phyloP scores from a whole-genome alignment of 192 early-diverging fungal species.

The Backusella sp. region DNA sequence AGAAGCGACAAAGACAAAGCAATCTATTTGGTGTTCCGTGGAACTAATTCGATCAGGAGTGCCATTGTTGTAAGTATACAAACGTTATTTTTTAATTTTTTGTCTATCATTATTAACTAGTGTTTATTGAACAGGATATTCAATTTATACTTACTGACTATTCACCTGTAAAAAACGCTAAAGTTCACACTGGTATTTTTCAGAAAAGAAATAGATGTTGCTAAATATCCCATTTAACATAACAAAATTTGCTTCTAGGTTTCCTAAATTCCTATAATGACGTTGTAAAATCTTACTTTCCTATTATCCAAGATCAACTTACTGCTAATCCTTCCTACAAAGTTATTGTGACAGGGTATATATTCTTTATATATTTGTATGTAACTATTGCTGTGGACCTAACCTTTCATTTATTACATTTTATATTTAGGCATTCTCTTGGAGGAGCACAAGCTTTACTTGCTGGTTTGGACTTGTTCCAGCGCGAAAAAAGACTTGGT shows the following conservation, averaged over 20 bases:
- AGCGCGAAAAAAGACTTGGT: slow-evolving; percentile 10
- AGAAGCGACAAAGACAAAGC: slow-evolving; percentile 12
- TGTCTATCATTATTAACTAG: background rate
- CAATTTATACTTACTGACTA: slow-evolving; percentile 15
- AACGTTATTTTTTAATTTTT: background rate
- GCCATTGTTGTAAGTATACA: slow-evolving; percentile 1
- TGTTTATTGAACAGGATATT: background rate
- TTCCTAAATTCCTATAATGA: background rate
- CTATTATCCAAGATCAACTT: slow-evolving; percentile 1
- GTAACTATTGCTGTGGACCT: background rate
- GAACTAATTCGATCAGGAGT: slow-evolving; percentile 14
- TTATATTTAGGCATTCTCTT: slow-evolving; percentile 23
- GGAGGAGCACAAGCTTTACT: slow-evolving; percentile 27
- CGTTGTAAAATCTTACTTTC: background rate
- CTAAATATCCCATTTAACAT: background rate
- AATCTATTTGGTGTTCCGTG: slow-evolving; percentile 26
- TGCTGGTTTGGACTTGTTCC: slow-evolving; percentile 25
- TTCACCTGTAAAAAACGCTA: slow-evolving; percentile 16
- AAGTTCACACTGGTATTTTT: slow-evolving; percentile 19
- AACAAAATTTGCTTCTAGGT: background rate
- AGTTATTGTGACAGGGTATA: slow-evolving; percentile 27
- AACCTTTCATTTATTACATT: background rate
- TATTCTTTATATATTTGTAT: background rate
- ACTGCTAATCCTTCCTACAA: slow-evolving; percentile 19
- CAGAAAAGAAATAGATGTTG: background rate